These are phyloP conservation scores for Teratosphaeria gauchensis DNA, from an alignment of 2,329 filamentous ascomycete species.

Conservation along the genomic window DNA sequence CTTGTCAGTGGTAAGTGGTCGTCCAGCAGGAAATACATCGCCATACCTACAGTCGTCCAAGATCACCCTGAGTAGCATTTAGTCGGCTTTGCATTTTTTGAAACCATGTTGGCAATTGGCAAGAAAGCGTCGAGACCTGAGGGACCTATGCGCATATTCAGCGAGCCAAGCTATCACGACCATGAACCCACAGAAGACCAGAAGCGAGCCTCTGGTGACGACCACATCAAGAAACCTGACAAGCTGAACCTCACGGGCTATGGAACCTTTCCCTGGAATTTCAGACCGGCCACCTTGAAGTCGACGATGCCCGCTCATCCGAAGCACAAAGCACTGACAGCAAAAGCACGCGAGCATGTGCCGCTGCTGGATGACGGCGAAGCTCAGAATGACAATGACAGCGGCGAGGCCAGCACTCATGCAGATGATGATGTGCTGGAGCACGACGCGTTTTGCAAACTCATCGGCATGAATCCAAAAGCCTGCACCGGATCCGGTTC, in stretches of 20 bases:
- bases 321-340: not conserved
- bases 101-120: not conserved
- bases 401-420: not conserved
- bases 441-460: constrained; percentile 3
- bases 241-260: not conserved
- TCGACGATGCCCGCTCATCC: not conserved
- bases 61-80: not conserved
- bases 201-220: not conserved
- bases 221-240: not conserved
- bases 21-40: not conserved
- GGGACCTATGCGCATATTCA: not conserved
- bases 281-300: not conserved
- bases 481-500: not conserved
- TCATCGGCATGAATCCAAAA: constrained; percentile 3
- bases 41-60: not conserved
- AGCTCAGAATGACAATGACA: not conserved
- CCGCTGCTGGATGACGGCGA: not conserved
- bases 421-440: constrained; percentile 1
- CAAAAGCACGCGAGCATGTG: not conserved
- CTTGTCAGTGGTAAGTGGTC: not conserved
- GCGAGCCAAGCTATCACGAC: not conserved
- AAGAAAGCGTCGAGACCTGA: not conserved
- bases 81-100: not conserved
- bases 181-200: not conserved
- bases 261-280: not conserved